These are phyloP conservation scores for Rosa lucieae DNA, from an alignment of 306 rosid species.

Conservation along the genomic window DNA sequence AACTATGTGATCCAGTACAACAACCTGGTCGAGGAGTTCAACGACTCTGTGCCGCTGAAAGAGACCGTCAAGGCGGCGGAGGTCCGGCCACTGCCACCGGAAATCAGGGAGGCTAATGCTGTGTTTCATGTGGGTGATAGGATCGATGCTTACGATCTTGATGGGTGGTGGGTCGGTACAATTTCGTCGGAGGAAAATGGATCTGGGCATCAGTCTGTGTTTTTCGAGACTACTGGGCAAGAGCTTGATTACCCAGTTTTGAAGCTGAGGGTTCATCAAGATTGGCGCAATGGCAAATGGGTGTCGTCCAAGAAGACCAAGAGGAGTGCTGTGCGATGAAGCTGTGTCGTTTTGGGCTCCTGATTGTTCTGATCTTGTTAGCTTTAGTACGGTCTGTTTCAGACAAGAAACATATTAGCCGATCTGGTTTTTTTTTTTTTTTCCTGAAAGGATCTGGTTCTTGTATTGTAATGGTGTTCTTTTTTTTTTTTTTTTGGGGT, in stretches of 20 bases:
- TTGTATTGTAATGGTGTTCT: background rate
- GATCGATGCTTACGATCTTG: slow-evolving; percentile 2
- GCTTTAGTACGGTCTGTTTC: background rate
- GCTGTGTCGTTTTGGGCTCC: background rate
- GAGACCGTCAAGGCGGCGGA: slow-evolving; percentile 5
- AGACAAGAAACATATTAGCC: background rate
- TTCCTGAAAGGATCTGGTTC: background rate
- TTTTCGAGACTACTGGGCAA: background rate
- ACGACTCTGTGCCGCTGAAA: background rate
- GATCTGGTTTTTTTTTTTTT: background rate
- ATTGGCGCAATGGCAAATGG: slow-evolving; percentile 8
- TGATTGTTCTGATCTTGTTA: too few species aligned
- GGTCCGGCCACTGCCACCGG: background rate
- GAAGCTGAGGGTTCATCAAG: slow-evolving; percentile 3
- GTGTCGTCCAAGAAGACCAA: slow-evolving; percentile 3
- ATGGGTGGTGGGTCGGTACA: slow-evolving; percentile 8
- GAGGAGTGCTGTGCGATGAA: background rate
- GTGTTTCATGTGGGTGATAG: background rate
- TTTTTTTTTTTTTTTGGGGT: background rate
- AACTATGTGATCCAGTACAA: background rate
- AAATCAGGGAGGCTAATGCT: background rate
- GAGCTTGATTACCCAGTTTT: background rate
- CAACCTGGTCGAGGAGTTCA: background rate
- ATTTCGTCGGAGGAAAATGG: background rate
- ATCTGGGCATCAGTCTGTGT: background rate